Base-by-base conservation (phyloP, 768 basidiomycete species). In the Dacryopinax spathularia region DNA sequence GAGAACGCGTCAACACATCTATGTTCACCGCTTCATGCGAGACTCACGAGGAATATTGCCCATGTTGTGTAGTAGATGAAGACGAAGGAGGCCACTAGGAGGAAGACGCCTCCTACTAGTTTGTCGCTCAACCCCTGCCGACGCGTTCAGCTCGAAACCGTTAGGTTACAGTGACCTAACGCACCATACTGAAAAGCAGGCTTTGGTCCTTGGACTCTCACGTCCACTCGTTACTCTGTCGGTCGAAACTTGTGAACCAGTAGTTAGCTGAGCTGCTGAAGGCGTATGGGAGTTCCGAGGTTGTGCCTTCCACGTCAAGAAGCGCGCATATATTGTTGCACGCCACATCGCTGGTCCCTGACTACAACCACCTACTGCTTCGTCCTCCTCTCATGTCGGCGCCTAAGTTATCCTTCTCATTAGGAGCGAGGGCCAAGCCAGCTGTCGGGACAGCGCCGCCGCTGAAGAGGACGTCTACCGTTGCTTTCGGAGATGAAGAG, bases 31-130 rank as follows among this genome's bases (percentile, higher is more conserved):
- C n/a, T n/a, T n/a, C n/a, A n/a, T n/a, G n/a, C n/a, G n/a, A n/a
- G n/a, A 69, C 87, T 69, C 67, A 92, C 93, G 62, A 94, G 81
- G 60, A 97, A 76, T 62, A 96, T 80, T 15, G 92, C 86, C 94
- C 94, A 97, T 29, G 81, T 79, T 1, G 94, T 92, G 74, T 97
- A 98, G 73, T 97, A 97, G 10, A 81, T 76, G 76, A 95, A 95
- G 35, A 89, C 82, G 43, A 84, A 73, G 5, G 82, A 80, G 34
- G 91, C 90, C 66, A 82, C 79, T 66, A 89, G 77, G 71, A 96
- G 82, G 88, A 95, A 90, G 41, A 77, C 68, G 33, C 85, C 82
- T 60, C 93, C 93, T 10, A 92, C 75, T 41, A 79, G 77, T 77
- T 89, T 92, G 75, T 96, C 93, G 68, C 85, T 88, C 68, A 81